Base-by-base conservation (phyloP, 768 basidiomycete species). In the Mycena filopes region DNA sequence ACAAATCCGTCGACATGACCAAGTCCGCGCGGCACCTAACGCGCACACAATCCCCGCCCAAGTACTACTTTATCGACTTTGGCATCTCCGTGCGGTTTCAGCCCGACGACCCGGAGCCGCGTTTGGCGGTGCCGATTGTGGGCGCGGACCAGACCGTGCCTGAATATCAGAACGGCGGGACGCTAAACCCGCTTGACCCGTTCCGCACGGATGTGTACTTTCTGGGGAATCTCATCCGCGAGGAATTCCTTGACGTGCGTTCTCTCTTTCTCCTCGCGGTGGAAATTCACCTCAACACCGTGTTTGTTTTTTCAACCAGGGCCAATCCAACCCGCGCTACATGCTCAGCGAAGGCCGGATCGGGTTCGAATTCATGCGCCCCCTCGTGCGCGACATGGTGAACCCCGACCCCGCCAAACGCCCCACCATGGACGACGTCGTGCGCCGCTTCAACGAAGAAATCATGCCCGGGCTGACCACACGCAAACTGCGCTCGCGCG, bases 351-450 rank as follows among this genome's bases (percentile, higher is more conserved):
- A 36, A 11, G 40, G 53, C 8, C 53, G 41, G 21, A 16, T 12
- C 25, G 73, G 71, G 1, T 54, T 77, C 20, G 73, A 74, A 1
- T 83, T 82, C 45, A 70, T 83, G 72, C 38, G 59, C 31, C 71
- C 74, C 4, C 70, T 82, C 4, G 63, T 81, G 16, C 53, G 67
- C 0, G 75, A 74, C 15, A 82, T 85, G 83, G 69, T 76, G 1
- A 38, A 47, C 9, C 21, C 72, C 3, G 77, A 82, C 28, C 80
- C 81, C 0, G 26, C 58, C 0, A 73, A 77, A 51, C 74, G 82
- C n/a, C 81, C 81, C 0, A 78, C 67, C 0, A 81, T 80, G 55
- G 76, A 81, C 20, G 69, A 77, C 28, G 79, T 79, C 4, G 76
- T 81, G 0, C 10, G 43, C 0, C 74, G 75, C 0, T 79, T 81